Percentiles rank a stretch among this genome's conserved stretches.
Evolutionary conservation across 345 rosid species (phyloP).

Genomic region (Eutrema japonicum): DNA sequence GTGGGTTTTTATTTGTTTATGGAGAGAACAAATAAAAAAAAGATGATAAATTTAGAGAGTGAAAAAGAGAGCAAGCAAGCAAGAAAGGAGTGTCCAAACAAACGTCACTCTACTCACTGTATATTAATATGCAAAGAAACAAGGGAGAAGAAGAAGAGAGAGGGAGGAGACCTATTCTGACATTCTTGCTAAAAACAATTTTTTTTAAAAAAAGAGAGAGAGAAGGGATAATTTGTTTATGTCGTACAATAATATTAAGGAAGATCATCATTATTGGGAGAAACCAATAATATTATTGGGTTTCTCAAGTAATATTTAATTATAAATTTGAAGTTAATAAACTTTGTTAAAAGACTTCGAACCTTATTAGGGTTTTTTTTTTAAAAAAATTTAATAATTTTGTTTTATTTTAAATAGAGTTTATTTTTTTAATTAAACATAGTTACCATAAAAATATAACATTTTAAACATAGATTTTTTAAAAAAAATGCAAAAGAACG

Average conservation of each 20-base stretch:
- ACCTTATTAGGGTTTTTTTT: too few species aligned
- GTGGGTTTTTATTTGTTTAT: slow-evolving; percentile 40
- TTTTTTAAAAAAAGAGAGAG: too few species aligned
- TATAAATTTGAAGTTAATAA: too few species aligned
- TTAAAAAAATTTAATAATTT: too few species aligned
- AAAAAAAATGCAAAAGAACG: too few species aligned
- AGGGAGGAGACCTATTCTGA: slow-evolving; percentile 37
- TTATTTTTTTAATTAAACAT: too few species aligned
- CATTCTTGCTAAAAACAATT: slow-evolving; percentile 39
- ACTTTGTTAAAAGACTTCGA: too few species aligned
- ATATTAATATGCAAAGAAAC: slow-evolving; percentile 1
- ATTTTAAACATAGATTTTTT: too few species aligned
- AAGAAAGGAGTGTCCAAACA: slow-evolving; percentile 38
- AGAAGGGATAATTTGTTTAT: not conserved
- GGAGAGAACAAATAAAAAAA: not conserved
- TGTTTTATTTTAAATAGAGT: too few species aligned
- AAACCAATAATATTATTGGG: too few species aligned
- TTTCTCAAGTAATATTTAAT: too few species aligned
- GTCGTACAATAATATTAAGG: slow-evolving; percentile 12
- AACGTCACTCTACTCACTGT: slow-evolving; percentile 40
- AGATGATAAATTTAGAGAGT: slow-evolving; percentile 33
- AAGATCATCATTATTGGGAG: not conserved
- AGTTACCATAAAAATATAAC: too few species aligned
- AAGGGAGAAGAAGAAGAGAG: slow-evolving; percentile 30
- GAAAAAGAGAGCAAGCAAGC: slow-evolving; percentile 35